Evolutionary conservation across 179 eudicot genomes (phyloP).

Genomic region (Dionaea muscipula): DNA sequence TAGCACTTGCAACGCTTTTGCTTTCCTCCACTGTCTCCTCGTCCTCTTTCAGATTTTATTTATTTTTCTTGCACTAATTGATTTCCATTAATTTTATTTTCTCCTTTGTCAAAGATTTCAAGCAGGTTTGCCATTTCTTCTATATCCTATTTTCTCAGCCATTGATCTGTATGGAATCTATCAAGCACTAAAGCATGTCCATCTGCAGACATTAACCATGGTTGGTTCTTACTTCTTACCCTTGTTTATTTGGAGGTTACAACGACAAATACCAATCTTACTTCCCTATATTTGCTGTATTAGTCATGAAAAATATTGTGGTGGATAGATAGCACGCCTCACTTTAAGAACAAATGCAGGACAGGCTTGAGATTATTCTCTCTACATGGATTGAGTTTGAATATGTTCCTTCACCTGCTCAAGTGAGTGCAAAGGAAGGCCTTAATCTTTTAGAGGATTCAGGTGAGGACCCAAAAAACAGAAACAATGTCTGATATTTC

Average conservation of each 20-base stretch:
- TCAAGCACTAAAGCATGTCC: constrained; percentile 86
- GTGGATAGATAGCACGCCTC: background rate
- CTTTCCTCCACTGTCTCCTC: background rate
- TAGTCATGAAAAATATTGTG: background rate
- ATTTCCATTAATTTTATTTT: background rate
- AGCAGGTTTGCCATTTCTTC: constrained; percentile 69
- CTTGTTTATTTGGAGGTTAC: background rate
- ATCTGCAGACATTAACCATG: constrained; percentile 91
- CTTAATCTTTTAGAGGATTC: constrained; percentile 32
- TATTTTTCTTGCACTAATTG: constrained; percentile 3
- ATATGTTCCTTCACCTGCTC: constrained; percentile 76
- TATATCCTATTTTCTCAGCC: constrained; percentile 74
- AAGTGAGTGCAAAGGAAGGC: constrained; percentile 81
- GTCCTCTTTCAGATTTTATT: background rate
- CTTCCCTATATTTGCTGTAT: too few relatives aligned
- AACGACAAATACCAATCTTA: too few relatives aligned
- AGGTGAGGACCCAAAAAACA: constrained; percentile 28
- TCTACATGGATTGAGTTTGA: constrained; percentile 47
- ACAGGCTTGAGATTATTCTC: constrained; percentile 83
- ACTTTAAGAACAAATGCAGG: constrained; percentile 31
- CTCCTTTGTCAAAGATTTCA: constrained; percentile 41
- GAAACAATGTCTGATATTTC: too few relatives aligned
- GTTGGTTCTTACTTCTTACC: constrained; percentile 26
- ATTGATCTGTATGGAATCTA: constrained; percentile 79
- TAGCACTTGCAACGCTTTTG: too few relatives aligned